A percentile compares a stretch with the other conserved stretches of the same genome.
Conservation (phyloP, 345 rosid species). For the Streptanthus diversifolius region DNA sequence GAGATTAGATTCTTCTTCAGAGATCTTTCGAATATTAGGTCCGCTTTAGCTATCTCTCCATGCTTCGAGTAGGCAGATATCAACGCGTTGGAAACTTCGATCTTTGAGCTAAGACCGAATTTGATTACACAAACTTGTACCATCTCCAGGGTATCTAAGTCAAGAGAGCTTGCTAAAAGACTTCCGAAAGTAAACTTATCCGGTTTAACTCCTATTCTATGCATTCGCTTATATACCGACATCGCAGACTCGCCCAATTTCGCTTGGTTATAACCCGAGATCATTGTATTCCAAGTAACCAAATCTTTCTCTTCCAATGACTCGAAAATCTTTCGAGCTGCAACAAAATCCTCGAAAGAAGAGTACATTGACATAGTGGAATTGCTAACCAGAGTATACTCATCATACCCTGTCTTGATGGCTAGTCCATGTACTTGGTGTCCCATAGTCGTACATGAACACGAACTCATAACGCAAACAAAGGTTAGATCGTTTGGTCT, state of each 20-base stretch:
- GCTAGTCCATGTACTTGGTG: slow-evolving; percentile 48
- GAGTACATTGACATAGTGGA: slow-evolving; percentile 63
- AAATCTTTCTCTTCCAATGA: slow-evolving; percentile 55
- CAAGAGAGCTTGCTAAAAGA: slow-evolving; percentile 50
- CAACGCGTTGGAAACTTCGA: slow-evolving; percentile 63
- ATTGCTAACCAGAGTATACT: slow-evolving; percentile 53
- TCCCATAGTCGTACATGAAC: slow-evolving; percentile 38
- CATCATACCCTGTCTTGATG: slow-evolving; percentile 54
- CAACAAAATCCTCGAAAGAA: slow-evolving; percentile 37
- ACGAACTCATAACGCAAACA: slow-evolving; percentile 53
- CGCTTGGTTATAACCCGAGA: slow-evolving; percentile 56
- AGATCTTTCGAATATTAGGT: slow-evolving; percentile 42
- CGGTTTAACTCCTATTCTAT: slow-evolving; percentile 44
- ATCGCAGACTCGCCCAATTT: slow-evolving; percentile 41
- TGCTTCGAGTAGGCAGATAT: slow-evolving; percentile 62
- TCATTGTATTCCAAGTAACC: slow-evolving; percentile 74
- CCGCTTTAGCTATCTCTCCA: slow-evolving; percentile 47
- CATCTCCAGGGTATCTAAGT: slow-evolving; percentile 42
- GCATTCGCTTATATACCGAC: slow-evolving; percentile 47
- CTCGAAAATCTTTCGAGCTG: slow-evolving; percentile 41
- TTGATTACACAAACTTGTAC: slow-evolving; percentile 46
- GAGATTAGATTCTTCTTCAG: slow-evolving; percentile 49
- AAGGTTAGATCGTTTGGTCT: slow-evolving; percentile 60
- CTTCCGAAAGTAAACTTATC: slow-evolving; percentile 79
- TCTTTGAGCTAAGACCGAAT: slow-evolving; percentile 46